Base-by-base conservation (phyloP, 2,329 filamentous ascomycete genomes). In the Colletotrichum shisoi region DNA sequence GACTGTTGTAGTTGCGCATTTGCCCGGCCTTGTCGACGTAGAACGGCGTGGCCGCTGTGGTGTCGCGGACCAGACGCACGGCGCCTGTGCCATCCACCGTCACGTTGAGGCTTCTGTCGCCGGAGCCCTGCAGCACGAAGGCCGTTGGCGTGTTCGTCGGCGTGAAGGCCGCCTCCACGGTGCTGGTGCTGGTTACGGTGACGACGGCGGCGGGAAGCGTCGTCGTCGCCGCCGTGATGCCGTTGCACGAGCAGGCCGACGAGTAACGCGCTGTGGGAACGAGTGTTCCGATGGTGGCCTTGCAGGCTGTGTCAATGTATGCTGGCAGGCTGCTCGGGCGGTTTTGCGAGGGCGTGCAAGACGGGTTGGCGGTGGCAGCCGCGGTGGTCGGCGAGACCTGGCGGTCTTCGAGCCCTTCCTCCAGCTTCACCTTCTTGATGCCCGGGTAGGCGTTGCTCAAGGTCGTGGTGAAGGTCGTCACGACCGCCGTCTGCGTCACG, bases 191-290 rank as follows among this genome's bases (percentile, higher is more conserved):
- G n/a, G 79, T 81, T 40, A 74, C 72, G 24, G 79, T 81, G 44
- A 74, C 71, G 61, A 79, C 81, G 19, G 79, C 75, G 40, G 70
- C 71, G 17, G 77, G 69, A 45, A 76, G 79, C 4, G 79, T 81
- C 62, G 74, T 76, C 21, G 77, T 74, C n/a, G 72, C 63, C 44
- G 74, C 74, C 39, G 78, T 80, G 72, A 82, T 75, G 58, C 79
- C 79, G 73, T 76, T 81, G 77, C 80, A 82, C 59, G 74, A 75
- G 77, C 80, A 82, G 58, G 77, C 80, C 39, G 79, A 78, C 27
- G 78, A 73, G 74, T 80, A 82, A 45, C 60, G 60, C 21, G 60
- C 60, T 52, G 60, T 57, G 21, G 60, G 60, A 12, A 17, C 60
- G 17, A 62, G 60, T 15, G 60, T 49, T 7, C 60, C 60, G n/a